Evolutionary conservation across 169 alveolate species (phyloP).

Genomic region (Plasmodium ovale): DNA sequence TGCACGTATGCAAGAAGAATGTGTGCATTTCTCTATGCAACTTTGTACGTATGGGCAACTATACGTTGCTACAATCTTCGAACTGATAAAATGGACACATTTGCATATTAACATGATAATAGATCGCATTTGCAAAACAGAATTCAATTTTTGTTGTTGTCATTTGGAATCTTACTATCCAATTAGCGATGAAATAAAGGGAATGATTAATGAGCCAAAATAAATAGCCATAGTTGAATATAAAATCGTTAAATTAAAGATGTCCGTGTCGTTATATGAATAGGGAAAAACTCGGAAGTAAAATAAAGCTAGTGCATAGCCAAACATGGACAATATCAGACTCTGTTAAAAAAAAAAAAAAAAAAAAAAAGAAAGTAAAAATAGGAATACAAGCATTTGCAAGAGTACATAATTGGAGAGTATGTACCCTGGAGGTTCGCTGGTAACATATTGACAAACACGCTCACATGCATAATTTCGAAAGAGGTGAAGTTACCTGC

Average conservation of each 20-base stretch:
- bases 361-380: background rate
- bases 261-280: conserved; percentile 70
- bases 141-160: no score
- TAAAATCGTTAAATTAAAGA: conserved; percentile 48
- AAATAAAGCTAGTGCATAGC: conserved; percentile 73
- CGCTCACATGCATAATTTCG: background rate
- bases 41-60: background rate
- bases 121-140: no score
- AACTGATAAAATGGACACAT: no score
- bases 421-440: no score
- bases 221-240: conserved; percentile 70
- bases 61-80: background rate
- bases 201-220: conserved; percentile 59
- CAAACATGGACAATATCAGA: conserved; percentile 64
- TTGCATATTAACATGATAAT: no score
- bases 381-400: background rate
- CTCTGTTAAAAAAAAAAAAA: conserved; percentile 13
- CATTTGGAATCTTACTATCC: conserved; percentile 43
- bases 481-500: conserved; percentile 24
- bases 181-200: conserved; percentile 48
- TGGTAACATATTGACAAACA: no score
- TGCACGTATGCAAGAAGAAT: background rate
- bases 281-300: conserved; percentile 71
- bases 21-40: background rate
- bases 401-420: background rate